phyloP scores from a whole-genome alignment of 495 filamentous ascomycete species.

The Elaphomyces granulatus region DNA sequence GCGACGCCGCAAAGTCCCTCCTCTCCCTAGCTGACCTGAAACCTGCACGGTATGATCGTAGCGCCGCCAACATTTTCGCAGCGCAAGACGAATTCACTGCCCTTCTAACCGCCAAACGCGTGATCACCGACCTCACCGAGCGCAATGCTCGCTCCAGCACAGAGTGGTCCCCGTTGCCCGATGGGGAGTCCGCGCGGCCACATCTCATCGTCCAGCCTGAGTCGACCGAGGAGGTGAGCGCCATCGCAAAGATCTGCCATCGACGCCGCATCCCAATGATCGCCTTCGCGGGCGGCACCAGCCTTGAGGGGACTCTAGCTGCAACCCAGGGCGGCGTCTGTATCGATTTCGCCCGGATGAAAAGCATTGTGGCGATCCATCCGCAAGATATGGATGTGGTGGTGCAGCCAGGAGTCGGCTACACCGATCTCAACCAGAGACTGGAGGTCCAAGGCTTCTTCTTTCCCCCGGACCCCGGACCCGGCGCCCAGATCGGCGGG shows the following conservation, averaged over 20 bases:
- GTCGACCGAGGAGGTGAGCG: conserved; percentile 64
- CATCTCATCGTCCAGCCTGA: conserved; percentile 53
- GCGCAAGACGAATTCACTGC: neutral
- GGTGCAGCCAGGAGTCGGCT: conserved; percentile 81
- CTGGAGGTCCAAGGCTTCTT: conserved; percentile 66
- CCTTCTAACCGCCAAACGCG: neutral
- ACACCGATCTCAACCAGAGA: conserved; percentile 75
- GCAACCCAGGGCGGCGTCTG: conserved; percentile 74
- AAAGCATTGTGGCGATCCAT: conserved; percentile 63
- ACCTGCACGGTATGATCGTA: neutral
- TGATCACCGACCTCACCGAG: neutral
- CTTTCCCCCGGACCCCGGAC: conserved; percentile 75
- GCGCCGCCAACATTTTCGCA: neutral
- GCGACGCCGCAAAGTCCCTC: neutral
- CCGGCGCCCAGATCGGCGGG: conserved; percentile 68
- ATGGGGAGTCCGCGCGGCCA: neutral
- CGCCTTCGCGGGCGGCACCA: conserved; percentile 76
- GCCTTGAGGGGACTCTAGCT: conserved; percentile 79
- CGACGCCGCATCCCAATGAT: conserved; percentile 73
- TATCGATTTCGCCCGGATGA: conserved; percentile 82
- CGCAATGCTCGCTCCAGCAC: neutral
- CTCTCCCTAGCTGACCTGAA: neutral
- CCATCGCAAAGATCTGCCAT: conserved; percentile 67
- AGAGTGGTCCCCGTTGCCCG: neutral
- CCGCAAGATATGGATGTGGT: conserved; percentile 84